A percentile compares a stretch with the other conserved stretches of the same genome.
Evolutionary conservation across 768 basidiomycete genomes (phyloP).

Genomic region (Wakefieldia striispora): DNA sequence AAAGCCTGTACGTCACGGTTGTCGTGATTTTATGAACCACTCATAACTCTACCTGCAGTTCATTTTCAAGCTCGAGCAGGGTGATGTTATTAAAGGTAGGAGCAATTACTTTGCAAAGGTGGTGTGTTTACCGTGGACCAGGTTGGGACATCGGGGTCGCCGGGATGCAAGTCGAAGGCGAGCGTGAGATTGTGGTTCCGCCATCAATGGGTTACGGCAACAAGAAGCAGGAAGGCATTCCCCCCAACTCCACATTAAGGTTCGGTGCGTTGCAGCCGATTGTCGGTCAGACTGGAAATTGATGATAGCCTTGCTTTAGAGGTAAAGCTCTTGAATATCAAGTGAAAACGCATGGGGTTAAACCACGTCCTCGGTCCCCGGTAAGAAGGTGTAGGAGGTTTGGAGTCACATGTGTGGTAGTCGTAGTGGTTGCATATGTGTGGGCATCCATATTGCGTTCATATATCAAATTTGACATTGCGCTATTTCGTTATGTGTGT

Average conservation of each 20-base stretch:
- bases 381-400: conserved; percentile 2
- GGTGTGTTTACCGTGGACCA: conserved; percentile 24
- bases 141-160: conserved; percentile 91
- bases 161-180: conserved; percentile 91
- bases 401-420: conserved; percentile 19
- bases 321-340: conserved; percentile 69
- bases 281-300: conserved; percentile 4
- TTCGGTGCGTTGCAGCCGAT: conserved; percentile 58
- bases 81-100: conserved; percentile 89
- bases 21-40: conserved; percentile 6
- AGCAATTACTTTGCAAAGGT: background rate
- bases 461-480: conserved; percentile 31
- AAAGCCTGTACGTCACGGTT: conserved; percentile 61
- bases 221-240: conserved; percentile 59
- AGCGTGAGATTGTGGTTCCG: conserved; percentile 77
- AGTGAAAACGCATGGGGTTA: conserved; percentile 37
- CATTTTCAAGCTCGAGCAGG: conserved; percentile 75
- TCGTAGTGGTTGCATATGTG: conserved; percentile 16
- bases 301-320: conserved; percentile 40
- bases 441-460: conserved; percentile 17
- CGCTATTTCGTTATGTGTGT: conserved; percentile 14
- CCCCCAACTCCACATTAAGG: conserved; percentile 73
- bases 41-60: conserved; percentile 43
- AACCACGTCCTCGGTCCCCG: conserved; percentile 11
- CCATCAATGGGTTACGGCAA: conserved; percentile 70